These are phyloP conservation scores for Dothidotthia symphoricarpi DNA, from an alignment of 2,329 filamentous ascomycete species.

Conservation along the genomic window DNA sequence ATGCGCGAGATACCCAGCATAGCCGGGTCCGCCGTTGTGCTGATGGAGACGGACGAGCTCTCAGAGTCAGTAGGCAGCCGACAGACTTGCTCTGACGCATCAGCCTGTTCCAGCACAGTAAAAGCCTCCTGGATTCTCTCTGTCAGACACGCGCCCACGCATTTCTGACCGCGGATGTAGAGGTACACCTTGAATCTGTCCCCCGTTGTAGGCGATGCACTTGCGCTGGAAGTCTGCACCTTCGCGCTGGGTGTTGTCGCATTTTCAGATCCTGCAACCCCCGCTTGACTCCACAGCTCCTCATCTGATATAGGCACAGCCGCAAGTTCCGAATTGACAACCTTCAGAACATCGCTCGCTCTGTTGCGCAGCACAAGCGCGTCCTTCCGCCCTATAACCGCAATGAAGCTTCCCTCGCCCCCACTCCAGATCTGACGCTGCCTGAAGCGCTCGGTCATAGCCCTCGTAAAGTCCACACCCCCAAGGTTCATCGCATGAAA, in stretches of 20 bases:
- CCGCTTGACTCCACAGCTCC: slow-evolving; percentile 56
- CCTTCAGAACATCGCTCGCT: slow-evolving; percentile 55
- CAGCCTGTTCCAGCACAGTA: slow-evolving; percentile 44
- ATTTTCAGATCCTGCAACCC: slow-evolving; percentile 11
- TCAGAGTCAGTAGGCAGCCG: slow-evolving; percentile 14
- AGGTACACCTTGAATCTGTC: slow-evolving; percentile 61
- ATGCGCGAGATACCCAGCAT: slow-evolving; percentile 64
- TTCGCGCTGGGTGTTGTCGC: too few species aligned
- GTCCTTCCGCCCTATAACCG: slow-evolving; percentile 58
- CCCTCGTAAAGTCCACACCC: slow-evolving; percentile 61
- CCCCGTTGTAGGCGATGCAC: slow-evolving; percentile 14
- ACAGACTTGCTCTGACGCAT: slow-evolving; percentile 17
- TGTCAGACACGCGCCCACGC: slow-evolving; percentile 60
- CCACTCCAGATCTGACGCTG: slow-evolving; percentile 53
- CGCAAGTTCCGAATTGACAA: slow-evolving; percentile 62
- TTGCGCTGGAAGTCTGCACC: slow-evolving; percentile 2
- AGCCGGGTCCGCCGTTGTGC: slow-evolving; percentile 46
- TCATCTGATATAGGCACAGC: slow-evolving; percentile 60
- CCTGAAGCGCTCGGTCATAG: slow-evolving; percentile 54
- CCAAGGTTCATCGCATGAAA: slow-evolving; percentile 62
- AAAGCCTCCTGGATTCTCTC: slow-evolving; percentile 61
- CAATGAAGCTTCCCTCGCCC: slow-evolving; percentile 50
- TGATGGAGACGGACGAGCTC: slow-evolving; percentile 45
- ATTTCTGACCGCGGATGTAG: slow-evolving; percentile 61
- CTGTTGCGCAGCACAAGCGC: slow-evolving; percentile 54